Percentiles rank a stretch among this genome's conserved stretches.
Conservation (phyloP, 1,284 basidiomycete species). For the Gymnopus androsaceus region DNA sequence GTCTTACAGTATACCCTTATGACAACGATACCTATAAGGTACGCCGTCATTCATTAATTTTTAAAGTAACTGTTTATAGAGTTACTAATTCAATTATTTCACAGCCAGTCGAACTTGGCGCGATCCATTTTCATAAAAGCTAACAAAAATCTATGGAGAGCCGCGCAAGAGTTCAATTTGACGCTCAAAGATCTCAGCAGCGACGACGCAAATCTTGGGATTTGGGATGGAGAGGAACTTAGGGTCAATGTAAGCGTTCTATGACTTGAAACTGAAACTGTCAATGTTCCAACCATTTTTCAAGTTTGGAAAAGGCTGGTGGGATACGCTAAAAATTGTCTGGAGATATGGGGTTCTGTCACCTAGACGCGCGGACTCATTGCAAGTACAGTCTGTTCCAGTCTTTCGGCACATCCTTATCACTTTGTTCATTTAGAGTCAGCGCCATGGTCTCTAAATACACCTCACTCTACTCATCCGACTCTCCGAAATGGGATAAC, state of each 20-base stretch:
- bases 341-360: slow-evolving; percentile 83
- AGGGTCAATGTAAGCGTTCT: slow-evolving; percentile 60
- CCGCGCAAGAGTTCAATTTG: slow-evolving; percentile 79
- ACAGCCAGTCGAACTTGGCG: slow-evolving; percentile 83
- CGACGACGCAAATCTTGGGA: slow-evolving; percentile 55
- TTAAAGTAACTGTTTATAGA: too few species aligned
- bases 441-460: slow-evolving; percentile 57
- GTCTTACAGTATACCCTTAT: slow-evolving; percentile 79
- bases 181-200: slow-evolving; percentile 56
- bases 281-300: neutral
- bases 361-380: slow-evolving; percentile 55
- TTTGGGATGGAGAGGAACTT: slow-evolving; percentile 86
- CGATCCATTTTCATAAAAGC: slow-evolving; percentile 83
- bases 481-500: slow-evolving; percentile 67
- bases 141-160: slow-evolving; percentile 84
- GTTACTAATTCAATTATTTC: too few species aligned
- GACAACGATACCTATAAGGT: slow-evolving; percentile 58
- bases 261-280: neutral
- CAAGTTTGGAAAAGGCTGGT: slow-evolving; percentile 54
- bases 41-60: too few species aligned
- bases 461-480: slow-evolving; percentile 57
- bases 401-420: slow-evolving; percentile 5
- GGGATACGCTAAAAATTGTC: slow-evolving; percentile 71
- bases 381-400: slow-evolving; percentile 45
- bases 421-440: slow-evolving; percentile 46